These are phyloP conservation scores for Novymonas esmeraldas DNA, from an alignment of 208 protist species.

Conservation along the genomic window DNA sequence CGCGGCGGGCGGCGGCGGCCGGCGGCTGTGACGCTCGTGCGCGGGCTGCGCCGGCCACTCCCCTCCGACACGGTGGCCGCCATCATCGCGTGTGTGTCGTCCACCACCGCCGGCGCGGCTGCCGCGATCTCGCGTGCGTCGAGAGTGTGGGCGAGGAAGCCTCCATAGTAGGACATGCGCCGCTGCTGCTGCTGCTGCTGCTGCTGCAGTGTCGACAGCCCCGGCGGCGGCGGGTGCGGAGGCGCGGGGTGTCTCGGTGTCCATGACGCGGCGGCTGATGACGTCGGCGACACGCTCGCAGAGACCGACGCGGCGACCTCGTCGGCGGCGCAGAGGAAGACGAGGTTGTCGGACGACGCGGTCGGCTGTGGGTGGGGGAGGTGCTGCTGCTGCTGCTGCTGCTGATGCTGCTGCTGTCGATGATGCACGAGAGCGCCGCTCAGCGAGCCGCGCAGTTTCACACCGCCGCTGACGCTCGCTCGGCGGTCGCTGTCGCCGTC, in stretches of 20 bases:
- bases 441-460: too few species aligned
- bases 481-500: too few species aligned
- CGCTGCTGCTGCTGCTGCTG: background rate
- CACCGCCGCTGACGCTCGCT: too few species aligned
- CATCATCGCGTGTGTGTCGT: background rate
- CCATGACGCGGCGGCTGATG: background rate
- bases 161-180: conserved; percentile 27
- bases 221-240: background rate
- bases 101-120: background rate
- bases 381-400: too few species aligned
- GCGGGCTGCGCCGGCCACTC: background rate
- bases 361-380: too few species aligned
- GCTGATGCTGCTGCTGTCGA: too few species aligned
- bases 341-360: too few species aligned
- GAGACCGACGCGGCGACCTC: too few species aligned
- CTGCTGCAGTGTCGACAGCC: background rate
- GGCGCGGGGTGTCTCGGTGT: background rate
- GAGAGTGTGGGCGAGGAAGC: conserved; percentile 25
- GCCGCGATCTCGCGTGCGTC: conserved; percentile 3
- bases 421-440: too few species aligned
- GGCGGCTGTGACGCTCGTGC: background rate
- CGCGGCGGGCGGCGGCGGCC: too few species aligned
- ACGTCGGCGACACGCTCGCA: background rate
- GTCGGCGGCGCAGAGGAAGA: too few species aligned
- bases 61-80: background rate